Percentiles rank a stretch among this genome's conserved stretches.
Conservation (phyloP, 495 filamentous ascomycete species). For the Neurospora terricola region DNA sequence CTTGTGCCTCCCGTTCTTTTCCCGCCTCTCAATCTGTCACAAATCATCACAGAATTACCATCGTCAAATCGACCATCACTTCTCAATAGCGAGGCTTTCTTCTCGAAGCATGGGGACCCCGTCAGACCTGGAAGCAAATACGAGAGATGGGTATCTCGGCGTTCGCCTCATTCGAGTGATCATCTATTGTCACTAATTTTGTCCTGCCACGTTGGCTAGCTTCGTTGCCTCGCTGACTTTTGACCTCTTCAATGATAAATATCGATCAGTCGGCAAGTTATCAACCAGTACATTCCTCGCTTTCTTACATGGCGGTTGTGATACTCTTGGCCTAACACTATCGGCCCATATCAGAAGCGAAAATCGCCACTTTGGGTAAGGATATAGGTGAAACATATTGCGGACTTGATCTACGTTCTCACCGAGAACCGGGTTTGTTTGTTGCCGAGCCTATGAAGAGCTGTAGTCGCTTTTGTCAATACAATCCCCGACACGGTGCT, state of each 20-base stretch:
- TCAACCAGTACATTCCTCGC: neutral
- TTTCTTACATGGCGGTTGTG: neutral
- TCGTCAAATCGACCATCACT: neutral
- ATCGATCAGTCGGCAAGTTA: neutral
- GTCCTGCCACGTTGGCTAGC: neutral
- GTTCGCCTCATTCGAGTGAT: neutral
- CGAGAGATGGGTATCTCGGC: neutral
- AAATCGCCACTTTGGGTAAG: neutral
- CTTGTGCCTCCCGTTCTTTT: neutral
- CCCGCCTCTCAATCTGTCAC: neutral
- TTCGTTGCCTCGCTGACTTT: neutral
- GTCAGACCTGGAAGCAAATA: neutral
- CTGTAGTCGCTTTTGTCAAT: neutral
- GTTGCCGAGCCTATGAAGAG: neutral
- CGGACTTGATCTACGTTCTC: neutral
- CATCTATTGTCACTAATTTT: neutral
- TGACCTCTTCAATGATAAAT: neutral
- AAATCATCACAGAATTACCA: neutral
- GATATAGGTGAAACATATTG: neutral
- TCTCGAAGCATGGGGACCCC: neutral
- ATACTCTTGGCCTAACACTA: neutral
- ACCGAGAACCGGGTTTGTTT: neutral
- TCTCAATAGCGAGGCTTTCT: neutral
- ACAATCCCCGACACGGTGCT: neutral
- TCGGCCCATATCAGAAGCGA: neutral